These are phyloP conservation scores for Vachellia pachyceras DNA, from an alignment of 306 rosid species.

Conservation along the genomic window DNA sequence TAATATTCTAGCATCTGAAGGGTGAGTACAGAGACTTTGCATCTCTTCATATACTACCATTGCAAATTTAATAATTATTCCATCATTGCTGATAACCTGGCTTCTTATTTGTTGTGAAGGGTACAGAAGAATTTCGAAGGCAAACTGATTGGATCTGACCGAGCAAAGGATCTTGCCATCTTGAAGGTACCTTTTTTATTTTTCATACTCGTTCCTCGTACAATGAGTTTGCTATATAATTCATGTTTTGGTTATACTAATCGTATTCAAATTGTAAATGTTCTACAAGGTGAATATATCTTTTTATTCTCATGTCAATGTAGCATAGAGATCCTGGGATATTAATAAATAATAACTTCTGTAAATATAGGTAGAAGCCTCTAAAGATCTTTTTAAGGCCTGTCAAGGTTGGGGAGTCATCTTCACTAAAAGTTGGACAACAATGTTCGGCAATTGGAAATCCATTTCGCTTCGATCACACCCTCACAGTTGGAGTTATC, in stretches of 20 bases:
- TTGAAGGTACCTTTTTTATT: conserved; percentile 60
- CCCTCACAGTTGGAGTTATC: conserved; percentile 92
- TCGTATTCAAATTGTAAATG: conserved; percentile 24
- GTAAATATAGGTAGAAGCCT: conserved; percentile 77
- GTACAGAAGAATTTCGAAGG: conserved; percentile 93
- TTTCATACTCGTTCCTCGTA: conserved; percentile 22
- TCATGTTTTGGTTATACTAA: conserved; percentile 16
- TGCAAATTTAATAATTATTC: neutral
- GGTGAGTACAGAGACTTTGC: conserved; percentile 57
- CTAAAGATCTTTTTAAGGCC: conserved; percentile 79
- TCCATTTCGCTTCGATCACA: conserved; percentile 97
- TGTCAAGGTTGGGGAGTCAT: conserved; percentile 73
- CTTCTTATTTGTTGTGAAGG: conserved; percentile 46
- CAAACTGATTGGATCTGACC: conserved; percentile 89
- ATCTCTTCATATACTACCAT: conserved; percentile 16
- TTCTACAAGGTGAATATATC: conserved; percentile 8
- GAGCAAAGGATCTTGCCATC: conserved; percentile 96
- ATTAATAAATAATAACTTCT: conserved; percentile 29
- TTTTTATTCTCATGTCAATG: conserved; percentile 13
- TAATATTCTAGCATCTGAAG: conserved; percentile 79
- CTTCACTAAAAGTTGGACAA: conserved; percentile 87
- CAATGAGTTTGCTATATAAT: conserved; percentile 21
- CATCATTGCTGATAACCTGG: conserved; percentile 36
- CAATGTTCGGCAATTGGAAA: conserved; percentile 98
- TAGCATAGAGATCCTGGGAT: conserved; percentile 2